Conservation (phyloP, 169 alveolate species). For the Plasmodium sp. region DNA sequence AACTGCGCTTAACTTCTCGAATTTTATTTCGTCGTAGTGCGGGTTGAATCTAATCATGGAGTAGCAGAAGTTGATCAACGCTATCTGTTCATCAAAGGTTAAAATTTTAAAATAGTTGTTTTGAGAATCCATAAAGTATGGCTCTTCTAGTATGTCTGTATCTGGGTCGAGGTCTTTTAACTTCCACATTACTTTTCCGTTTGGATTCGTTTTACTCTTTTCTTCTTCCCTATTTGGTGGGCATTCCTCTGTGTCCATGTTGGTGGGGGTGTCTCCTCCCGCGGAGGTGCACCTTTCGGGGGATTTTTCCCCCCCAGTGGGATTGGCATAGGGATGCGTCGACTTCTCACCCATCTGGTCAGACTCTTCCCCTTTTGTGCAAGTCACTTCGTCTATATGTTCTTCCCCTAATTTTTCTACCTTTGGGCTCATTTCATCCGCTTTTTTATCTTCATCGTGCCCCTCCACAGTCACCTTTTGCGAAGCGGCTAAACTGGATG, state of each 20-base stretch:
- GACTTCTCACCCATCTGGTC: not conserved
- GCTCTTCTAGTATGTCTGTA: slow-evolving; percentile 84
- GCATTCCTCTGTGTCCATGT: not conserved
- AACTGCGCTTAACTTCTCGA: slow-evolving; percentile 81
- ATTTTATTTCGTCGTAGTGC: slow-evolving; percentile 79
- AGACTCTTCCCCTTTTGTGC: not conserved
- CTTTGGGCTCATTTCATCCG: not conserved
- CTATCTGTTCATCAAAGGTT: slow-evolving; percentile 76
- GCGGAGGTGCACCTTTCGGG: not conserved
- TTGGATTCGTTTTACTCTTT: not conserved
- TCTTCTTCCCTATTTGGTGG: not conserved
- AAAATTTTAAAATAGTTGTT: slow-evolving; percentile 63
- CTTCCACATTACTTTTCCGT: slow-evolving; percentile 58
- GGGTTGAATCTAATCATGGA: slow-evolving; percentile 76
- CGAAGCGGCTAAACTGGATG: not conserved
- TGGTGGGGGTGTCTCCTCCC: not conserved
- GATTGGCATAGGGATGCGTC: not conserved
- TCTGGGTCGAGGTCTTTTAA: slow-evolving; percentile 79
- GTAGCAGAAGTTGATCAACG: slow-evolving; percentile 77
- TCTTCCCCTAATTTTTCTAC: not conserved
- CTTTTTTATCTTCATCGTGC: not conserved
- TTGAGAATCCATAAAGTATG: slow-evolving; percentile 76
- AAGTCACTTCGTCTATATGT: not conserved
- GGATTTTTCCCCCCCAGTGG: not conserved
- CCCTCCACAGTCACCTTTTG: not conserved